Conservation (phyloP, 139 green algal species). For the Tetraselmis striata region DNA sequence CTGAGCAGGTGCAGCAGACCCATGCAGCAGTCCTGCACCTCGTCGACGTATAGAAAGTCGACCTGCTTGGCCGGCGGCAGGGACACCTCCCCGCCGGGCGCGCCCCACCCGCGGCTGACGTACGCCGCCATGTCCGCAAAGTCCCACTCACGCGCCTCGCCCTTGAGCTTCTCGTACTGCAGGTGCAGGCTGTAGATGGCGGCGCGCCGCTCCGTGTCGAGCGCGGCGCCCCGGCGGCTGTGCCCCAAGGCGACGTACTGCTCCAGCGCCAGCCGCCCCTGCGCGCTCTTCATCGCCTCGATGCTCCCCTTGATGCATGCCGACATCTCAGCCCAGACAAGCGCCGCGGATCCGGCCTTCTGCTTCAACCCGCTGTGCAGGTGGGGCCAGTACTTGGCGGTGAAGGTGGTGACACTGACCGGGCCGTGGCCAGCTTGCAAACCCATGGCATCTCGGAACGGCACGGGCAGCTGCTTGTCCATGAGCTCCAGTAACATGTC, state of each 20-base stretch:
- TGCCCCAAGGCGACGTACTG: slow-evolving; percentile 24
- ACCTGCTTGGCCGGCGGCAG: not conserved
- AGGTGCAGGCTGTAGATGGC: slow-evolving; percentile 18
- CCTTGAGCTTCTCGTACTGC: slow-evolving; percentile 36
- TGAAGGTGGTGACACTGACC: slow-evolving; percentile 11
- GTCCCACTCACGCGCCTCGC: slow-evolving; percentile 15
- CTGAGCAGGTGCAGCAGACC: not conserved
- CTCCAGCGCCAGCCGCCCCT: slow-evolving; percentile 7
- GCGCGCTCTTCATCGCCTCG: slow-evolving; percentile 6
- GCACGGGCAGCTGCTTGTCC: slow-evolving; percentile 11
- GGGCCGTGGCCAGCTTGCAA: no score
- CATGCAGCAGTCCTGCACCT: slow-evolving; percentile 38
- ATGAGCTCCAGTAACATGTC: slow-evolving; percentile 28
- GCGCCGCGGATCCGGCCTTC: slow-evolving; percentile 9
- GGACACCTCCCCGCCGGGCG: not conserved
- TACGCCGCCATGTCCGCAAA: slow-evolving; percentile 20
- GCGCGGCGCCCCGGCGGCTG: slow-evolving; percentile 3
- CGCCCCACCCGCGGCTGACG: slow-evolving; percentile 4
- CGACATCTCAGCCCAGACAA: slow-evolving; percentile 38
- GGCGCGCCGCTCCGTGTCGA: not conserved
- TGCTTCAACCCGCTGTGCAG: not conserved
- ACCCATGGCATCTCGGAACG: no score
- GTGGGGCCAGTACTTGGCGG: slow-evolving; percentile 15
- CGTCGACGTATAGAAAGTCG: slow-evolving; percentile 38
- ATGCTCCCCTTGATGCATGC: slow-evolving; percentile 38